Base-by-base conservation (phyloP, 73 alveolate genomes). In the Paramecium tetraurelia region DNA sequence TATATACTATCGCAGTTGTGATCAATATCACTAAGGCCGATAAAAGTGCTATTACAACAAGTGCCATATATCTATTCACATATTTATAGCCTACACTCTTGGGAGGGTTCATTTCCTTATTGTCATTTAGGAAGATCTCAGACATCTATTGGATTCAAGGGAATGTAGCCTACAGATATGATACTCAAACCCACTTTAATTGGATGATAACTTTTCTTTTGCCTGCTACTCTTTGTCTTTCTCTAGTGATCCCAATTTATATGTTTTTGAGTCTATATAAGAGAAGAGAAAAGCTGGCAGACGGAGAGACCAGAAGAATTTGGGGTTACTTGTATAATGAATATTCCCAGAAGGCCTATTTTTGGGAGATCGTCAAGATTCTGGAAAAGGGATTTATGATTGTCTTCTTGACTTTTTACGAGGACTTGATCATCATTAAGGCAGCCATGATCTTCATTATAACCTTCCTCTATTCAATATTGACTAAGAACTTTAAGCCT, bases 341-440 rank as follows among this genome's bases (percentile, higher is more conserved):
- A 84, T 84, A 84, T 53, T 40, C 33, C 21, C 38, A 21, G 6
- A 12, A 84, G 22, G 33, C 92, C 40, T 84, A 84, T 16, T 84
- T 43, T 46, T 84, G 92, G 92, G 92, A 84, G 58, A 84, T 84
- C 1, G 92, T 84, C n/a, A 84, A 84, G 29, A 53, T 84, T 43
- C 22, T 46, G 1, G 16, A 48, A 84, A 84, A 84, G 21, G 58
- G 71, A 10, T 84, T 84, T 27, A 53, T 84, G 44, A 84, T 84
- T 43, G 46, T 84, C 18, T 84, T 84, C 84, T 46, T 84, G 12
- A 84, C 72, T 7, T 48, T 84, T 24, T 84, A 84, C 20, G 92
- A 84, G 14, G 92, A 84, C 22, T 31, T 84, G 10, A 84, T 84
- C 6, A 31, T 48, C n/a, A 84, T 84, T 48, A 84, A 84, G 12